Percentiles rank a stretch among this genome's conserved stretches.
These are phyloP conservation scores for Teratosphaeria destructans DNA, from an alignment of 2,329 filamentous ascomycete species.

Conservation along the genomic window DNA sequence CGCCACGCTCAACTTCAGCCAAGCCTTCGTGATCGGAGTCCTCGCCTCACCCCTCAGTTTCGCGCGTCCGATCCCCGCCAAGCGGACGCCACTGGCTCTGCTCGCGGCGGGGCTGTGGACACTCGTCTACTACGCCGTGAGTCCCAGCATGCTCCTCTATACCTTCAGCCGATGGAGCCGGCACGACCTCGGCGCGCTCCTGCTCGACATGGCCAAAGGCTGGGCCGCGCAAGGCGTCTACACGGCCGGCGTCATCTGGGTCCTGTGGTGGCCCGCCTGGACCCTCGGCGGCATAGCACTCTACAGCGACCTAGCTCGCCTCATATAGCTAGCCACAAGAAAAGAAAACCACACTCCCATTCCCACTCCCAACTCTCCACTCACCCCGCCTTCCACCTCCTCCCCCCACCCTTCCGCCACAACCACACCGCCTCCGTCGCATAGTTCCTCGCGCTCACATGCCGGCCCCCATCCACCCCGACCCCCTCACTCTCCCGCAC, in stretches of 20 bases:
- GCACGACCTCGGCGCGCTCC: conserved; percentile 1
- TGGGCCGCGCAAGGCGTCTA: conserved; percentile 24
- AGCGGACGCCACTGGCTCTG: neutral
- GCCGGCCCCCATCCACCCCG: conserved; percentile 45
- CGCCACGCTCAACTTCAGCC: conserved; percentile 90
- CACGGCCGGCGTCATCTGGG: conserved; percentile 22
- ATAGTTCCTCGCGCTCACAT: conserved; percentile 72
- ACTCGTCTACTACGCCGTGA: conserved; percentile 9
- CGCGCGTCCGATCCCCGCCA: conserved; percentile 32
- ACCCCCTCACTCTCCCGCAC: conserved; percentile 61
- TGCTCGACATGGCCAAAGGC: conserved; percentile 22
- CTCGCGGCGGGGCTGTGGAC: conserved; percentile 5
- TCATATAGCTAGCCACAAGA: neutral
- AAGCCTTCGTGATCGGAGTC: conserved; percentile 75
- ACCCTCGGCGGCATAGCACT: conserved; percentile 13
- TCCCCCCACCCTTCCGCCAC: conserved; percentile 61
- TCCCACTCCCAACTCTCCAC: neutral
- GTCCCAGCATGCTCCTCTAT: conserved; percentile 14
- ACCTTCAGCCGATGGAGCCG: conserved; percentile 8
- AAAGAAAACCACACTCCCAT: neutral
- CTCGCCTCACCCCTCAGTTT: conserved; percentile 73
- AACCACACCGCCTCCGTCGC: conserved; percentile 86
- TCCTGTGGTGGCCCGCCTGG: conserved; percentile 25
- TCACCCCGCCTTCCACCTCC: conserved; percentile 44
- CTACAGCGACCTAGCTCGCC: neutral